Evolutionary conservation across 192 early-diverging fungal genomes (phyloP).

Genomic region (Podila horticola): DNA sequence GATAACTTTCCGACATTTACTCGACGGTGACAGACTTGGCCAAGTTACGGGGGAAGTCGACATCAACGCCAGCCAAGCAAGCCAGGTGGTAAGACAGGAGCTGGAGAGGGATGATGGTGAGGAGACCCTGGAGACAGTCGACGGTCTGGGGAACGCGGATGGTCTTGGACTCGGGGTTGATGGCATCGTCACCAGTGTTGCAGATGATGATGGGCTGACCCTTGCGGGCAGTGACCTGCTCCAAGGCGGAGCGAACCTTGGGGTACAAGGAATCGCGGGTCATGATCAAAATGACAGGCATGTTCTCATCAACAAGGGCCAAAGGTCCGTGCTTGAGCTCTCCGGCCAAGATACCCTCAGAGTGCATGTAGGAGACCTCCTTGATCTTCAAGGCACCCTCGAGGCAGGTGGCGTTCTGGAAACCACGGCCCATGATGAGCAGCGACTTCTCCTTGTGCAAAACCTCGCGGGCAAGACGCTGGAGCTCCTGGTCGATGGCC

Average conservation of each 20-base stretch:
- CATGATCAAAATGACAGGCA: slow-evolving; percentile 98
- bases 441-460: slow-evolving; percentile 90
- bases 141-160: slow-evolving; percentile 90
- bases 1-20: slow-evolving; percentile 8
- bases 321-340: slow-evolving; percentile 99
- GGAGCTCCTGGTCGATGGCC: slow-evolving; percentile 81
- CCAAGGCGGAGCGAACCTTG: slow-evolving; percentile 90
- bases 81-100: slow-evolving; percentile 97
- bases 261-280: slow-evolving; percentile 95
- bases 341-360: slow-evolving; percentile 97
- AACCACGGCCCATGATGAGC: slow-evolving; percentile 97
- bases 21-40: slow-evolving; percentile 73
- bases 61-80: slow-evolving; percentile 91
- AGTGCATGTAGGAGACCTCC: slow-evolving; percentile 99
- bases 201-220: slow-evolving; percentile 97
- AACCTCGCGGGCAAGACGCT: slow-evolving; percentile 80
- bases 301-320: slow-evolving; percentile 97
- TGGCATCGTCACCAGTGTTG: slow-evolving; percentile 85
- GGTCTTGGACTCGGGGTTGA: slow-evolving; percentile 76
- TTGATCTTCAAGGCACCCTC: slow-evolving; percentile 99
- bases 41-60: slow-evolving; percentile 96
- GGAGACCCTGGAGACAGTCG: slow-evolving; percentile 91
- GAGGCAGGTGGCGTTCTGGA: slow-evolving; percentile 97
- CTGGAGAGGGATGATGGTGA: slow-evolving; percentile 96
- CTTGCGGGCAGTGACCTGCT: slow-evolving; percentile 97